These are phyloP conservation scores for Tephrocybe sp. DNA, from an alignment of 768 basidiomycete species.

Conservation along the genomic window DNA sequence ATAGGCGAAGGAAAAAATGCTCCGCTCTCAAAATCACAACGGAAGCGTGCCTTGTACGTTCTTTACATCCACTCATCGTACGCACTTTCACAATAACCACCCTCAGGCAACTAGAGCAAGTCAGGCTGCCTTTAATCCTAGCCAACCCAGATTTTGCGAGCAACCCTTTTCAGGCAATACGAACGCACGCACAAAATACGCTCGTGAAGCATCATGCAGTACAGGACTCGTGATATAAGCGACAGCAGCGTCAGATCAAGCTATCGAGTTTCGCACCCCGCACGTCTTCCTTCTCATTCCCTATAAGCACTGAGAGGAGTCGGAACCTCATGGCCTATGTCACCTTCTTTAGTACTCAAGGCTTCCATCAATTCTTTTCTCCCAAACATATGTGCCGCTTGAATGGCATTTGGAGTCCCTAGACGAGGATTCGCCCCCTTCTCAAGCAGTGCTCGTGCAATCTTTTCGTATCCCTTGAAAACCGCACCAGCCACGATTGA, in stretches of 20 bases:
- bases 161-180: conserved; percentile 77
- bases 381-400: conserved; percentile 67
- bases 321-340: conserved; percentile 39
- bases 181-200: conserved; percentile 78
- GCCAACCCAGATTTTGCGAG: conserved; percentile 60
- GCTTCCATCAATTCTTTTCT: conserved; percentile 51
- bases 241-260: neutral
- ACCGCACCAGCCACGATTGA: conserved; percentile 75
- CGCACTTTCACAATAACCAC: neutral
- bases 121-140: conserved; percentile 69
- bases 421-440: conserved; percentile 60
- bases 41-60: conserved; percentile 67
- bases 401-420: conserved; percentile 67
- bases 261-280: too few relatives aligned
- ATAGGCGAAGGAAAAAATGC: conserved; percentile 66
- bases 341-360: conserved; percentile 58
- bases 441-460: conserved; percentile 54
- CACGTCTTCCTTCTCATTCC: neutral
- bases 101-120: conserved; percentile 58
- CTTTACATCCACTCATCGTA: conserved; percentile 5
- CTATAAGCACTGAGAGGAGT: conserved; percentile 22
- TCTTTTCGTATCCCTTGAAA: conserved; percentile 67
- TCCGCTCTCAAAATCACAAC: conserved; percentile 59
- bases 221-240: neutral
- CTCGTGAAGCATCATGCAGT: conserved; percentile 47